Base-by-base conservation (phyloP, 73 alveolate species). In the Durusdinium trenchii region DNA sequence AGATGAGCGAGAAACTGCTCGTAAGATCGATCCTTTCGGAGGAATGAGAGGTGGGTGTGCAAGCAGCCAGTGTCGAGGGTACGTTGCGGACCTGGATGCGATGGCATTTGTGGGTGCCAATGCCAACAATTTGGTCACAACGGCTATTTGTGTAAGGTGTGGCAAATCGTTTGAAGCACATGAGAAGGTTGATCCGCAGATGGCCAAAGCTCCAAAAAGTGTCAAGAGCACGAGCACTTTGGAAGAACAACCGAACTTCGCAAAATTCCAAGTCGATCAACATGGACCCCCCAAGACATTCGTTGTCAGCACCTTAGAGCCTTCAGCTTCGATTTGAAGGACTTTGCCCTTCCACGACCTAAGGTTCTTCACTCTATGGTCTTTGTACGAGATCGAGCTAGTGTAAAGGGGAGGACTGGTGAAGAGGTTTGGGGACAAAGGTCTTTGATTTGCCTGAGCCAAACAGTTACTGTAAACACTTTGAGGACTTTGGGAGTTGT, bases 81-180 rank as follows among this genome's bases (percentile, higher is more conserved):
- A 89, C 40, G 96, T 89, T 6, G 84, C 96, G 6, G 96, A 89
- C 43, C 47, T 62, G 69, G 96, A 89, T 62, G 96, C 96, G 3
- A 9, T 89, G 96, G 96, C 96, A 6, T 89, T 85, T 14, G 86
- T 89, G 30, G 96, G 96, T 42, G 86, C 85, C 60, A 89, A 89
- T 45, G 96, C 96, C 38, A 89, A 89, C 45, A 62, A 32, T 40
- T 20, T 89, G 96, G 96, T 89, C 50, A 71, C 57, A 36, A 89
- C 61, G 38, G 96, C 96, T 18, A 45, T 89, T 62, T 89, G 96
- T 43, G 42, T 89, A n/a, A 46, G 96, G 51, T 89, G 96, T 40
- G 96, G 96, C 69, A 89, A 89, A 50, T 62, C 96, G 32, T 89
- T 89, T 50, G 96, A 89, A n/a, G 96, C 96, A 18, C 96, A 89